These are phyloP conservation scores for Croton setiger DNA, from an alignment of 441 rosid species.

Conservation along the genomic window DNA sequence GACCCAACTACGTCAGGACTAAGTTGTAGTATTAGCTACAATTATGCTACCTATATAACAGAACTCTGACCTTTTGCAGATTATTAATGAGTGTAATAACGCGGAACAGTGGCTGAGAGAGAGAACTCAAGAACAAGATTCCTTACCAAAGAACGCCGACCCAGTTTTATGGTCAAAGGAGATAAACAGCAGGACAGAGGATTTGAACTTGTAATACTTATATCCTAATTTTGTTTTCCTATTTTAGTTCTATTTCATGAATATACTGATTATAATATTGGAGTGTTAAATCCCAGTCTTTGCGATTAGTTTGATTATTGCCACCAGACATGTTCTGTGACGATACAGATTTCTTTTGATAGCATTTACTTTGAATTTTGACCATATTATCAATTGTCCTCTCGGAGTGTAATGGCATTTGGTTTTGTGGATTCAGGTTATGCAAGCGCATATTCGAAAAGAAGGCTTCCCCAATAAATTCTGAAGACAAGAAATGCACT, in stretches of 20 bases:
- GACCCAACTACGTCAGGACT: too few relatives aligned
- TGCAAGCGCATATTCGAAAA: constrained; percentile 31
- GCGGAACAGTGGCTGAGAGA: constrained; percentile 64
- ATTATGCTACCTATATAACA: neutral
- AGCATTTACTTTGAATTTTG: neutral
- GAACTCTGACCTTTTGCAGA: constrained; percentile 33
- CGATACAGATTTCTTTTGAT: neutral
- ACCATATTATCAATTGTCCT: neutral
- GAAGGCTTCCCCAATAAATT: constrained; percentile 26
- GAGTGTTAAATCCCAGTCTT: neutral
- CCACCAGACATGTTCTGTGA: neutral
- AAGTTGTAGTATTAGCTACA: too few relatives aligned
- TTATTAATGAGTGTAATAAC: constrained; percentile 43
- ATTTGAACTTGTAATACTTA: constrained; percentile 42
- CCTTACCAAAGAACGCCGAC: constrained; percentile 41
- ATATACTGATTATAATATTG: too few relatives aligned
- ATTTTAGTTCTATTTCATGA: neutral
- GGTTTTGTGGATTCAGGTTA: constrained; percentile 32
- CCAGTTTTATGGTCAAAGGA: constrained; percentile 58
- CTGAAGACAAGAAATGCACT: constrained; percentile 16
- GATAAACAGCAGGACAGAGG: constrained; percentile 45
- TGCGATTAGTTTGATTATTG: neutral
- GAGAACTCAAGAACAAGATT: constrained; percentile 46
- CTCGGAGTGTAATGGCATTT: neutral
- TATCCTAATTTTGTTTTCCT: neutral